Base-by-base conservation (phyloP, 768 basidiomycete genomes). In the Lactifluus echinatus region DNA sequence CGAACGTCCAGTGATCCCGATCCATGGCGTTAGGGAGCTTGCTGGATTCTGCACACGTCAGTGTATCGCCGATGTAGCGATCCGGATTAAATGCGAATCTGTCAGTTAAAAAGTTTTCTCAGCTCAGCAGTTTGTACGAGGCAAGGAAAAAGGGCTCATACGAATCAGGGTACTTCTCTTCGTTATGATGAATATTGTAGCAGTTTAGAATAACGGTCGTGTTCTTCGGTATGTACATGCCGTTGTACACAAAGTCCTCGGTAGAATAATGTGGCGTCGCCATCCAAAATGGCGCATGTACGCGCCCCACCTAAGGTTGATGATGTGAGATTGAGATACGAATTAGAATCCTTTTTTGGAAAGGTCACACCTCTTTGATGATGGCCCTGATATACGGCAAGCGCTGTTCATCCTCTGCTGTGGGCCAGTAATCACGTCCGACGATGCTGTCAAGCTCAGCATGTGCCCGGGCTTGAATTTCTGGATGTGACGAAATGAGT, bases 1-100 rank as follows among this genome's bases (percentile, higher is more conserved):
- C 78, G 50, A 77, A 79, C 65, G 72, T 71, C 78, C 78, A 79
- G 56, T 79, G 76, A 56, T 79, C 78, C 36, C 77, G 72, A 53
- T 79, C 68, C 37, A 39, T 39, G 17, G 37, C 37, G 17, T 39
- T 39, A 6, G 37, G 37, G 17, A 39, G 37, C 39, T 76, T 75
- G 15, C 75, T 74, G 5, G 76, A 77, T 53, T 78, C 76, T 3
- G 73, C 72, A n/a, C 71, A 72, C 21, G 68, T 66, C 5, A 68
- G 68, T 0, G 61, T 57, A 57, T 79, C 76, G 19, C 69, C 37
- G 4, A 39, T 0, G 37, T 39, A 39, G 37, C 37, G 37, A 39
- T 39, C 37, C 4, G 37, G 37, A 67, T 76, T 68, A 63, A 69
- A 70, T 0, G 60, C 51, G 50, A 60, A 66, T 4, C 66, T 68